These are phyloP conservation scores for Ophiostoma montium DNA, from an alignment of 2,329 filamentous ascomycete species.

Conservation along the genomic window DNA sequence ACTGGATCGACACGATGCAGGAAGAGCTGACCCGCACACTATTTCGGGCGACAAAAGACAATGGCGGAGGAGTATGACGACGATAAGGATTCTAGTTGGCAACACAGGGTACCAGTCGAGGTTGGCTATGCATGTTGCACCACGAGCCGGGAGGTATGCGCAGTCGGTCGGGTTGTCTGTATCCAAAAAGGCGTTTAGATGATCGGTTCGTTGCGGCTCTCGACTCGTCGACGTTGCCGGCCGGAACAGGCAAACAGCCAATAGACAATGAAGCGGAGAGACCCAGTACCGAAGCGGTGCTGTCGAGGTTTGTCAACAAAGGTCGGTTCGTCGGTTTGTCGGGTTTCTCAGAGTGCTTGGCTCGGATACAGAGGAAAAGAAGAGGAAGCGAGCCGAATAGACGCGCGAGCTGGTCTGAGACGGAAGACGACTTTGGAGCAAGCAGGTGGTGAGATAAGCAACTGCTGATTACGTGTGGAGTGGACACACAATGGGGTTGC, in stretches of 20 bases:
- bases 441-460: too few relatives aligned
- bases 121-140: slow-evolving; percentile 5
- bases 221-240: too few relatives aligned
- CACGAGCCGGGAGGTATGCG: neutral
- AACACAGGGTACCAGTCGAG: neutral
- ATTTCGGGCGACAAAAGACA: neutral
- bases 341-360: neutral
- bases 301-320: too few relatives aligned
- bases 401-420: neutral
- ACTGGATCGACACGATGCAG: too few relatives aligned
- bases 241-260: too few relatives aligned
- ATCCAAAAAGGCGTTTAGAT: too few relatives aligned
- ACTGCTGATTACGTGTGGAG: too few relatives aligned
- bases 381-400: neutral
- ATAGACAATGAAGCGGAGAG: too few relatives aligned
- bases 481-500: too few relatives aligned
- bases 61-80: neutral
- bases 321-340: neutral
- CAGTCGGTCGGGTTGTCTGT: neutral
- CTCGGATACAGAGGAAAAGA: neutral
- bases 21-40: neutral
- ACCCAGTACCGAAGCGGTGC: too few relatives aligned
- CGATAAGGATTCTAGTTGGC: neutral
- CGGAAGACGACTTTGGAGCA: too few relatives aligned
- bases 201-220: too few relatives aligned